phyloP scores from a whole-genome alignment of 352 stramenopile species.

The Phytophthora foliorum region DNA sequence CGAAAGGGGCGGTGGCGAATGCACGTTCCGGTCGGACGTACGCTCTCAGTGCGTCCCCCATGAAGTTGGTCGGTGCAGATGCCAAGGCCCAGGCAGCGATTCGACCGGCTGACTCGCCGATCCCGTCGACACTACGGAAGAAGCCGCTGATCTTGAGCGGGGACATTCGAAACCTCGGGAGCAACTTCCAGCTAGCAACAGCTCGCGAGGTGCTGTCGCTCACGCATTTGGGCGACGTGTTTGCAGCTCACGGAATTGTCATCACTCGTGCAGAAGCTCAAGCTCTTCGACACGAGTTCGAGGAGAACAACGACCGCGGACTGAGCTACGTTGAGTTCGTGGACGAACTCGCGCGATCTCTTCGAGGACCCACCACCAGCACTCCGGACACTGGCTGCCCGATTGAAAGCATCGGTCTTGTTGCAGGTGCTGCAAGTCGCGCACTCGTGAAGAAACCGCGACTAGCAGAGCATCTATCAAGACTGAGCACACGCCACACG shows the following conservation, averaged over 20 bases:
- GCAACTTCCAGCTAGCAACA: conserved; percentile 70
- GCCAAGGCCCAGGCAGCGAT: conserved; percentile 28
- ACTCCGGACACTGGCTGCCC: conserved; percentile 15
- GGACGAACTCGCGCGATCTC: conserved; percentile 61
- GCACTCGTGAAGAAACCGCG: conserved; percentile 68
- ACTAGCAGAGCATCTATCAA: conserved; percentile 57
- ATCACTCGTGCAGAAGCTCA: conserved; percentile 67
- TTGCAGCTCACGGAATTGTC: conserved; percentile 56
- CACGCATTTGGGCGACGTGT: conserved; percentile 56
- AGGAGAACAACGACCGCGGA: conserved; percentile 79
- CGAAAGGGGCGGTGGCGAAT: conserved; percentile 41
- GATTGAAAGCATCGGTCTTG: conserved; percentile 40
- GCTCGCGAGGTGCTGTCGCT: conserved; percentile 52
- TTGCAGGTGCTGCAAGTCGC: conserved; percentile 45
- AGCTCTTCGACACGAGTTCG: conserved; percentile 73
- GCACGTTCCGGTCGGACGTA: conserved; percentile 60
- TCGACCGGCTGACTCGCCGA: conserved; percentile 44
- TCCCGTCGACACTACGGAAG: conserved; percentile 46
- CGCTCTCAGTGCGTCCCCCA: conserved; percentile 53
- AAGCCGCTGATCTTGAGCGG: conserved; percentile 72
- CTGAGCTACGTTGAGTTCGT: conserved; percentile 72
- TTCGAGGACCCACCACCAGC: conserved; percentile 41
- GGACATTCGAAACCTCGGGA: conserved; percentile 80
- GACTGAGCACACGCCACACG: conserved; percentile 59
- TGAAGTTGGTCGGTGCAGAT: conserved; percentile 44